Conservation (phyloP, 495 filamentous ascomycete species). For the Xylaria flabelliformis region DNA sequence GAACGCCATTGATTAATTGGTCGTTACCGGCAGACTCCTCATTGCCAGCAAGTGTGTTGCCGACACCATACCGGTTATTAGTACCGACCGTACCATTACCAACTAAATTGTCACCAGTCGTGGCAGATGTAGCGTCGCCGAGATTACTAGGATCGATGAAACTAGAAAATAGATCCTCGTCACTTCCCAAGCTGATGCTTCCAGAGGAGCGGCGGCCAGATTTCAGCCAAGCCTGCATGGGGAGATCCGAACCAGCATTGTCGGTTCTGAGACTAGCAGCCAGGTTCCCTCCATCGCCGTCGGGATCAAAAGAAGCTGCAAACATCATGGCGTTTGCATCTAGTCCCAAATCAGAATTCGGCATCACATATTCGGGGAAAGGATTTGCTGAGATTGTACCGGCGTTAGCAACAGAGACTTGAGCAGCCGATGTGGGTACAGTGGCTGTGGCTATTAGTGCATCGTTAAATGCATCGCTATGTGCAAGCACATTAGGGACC, state of each 20-base stretch:
- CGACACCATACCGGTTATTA: background rate
- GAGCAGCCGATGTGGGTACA: background rate
- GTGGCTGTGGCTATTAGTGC: background rate
- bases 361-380: background rate
- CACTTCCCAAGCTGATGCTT: background rate
- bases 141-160: background rate
- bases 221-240: background rate
- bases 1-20: background rate
- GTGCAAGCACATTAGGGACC: background rate
- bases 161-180: background rate
- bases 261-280: background rate
- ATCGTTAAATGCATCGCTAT: background rate
- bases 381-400: background rate
- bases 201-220: background rate
- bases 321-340: background rate
- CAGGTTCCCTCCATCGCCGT: background rate
- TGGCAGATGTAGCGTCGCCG: background rate
- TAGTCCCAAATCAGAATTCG: background rate
- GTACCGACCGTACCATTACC: background rate
- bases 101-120: background rate
- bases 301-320: background rate
- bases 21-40: background rate
- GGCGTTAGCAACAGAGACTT: background rate
- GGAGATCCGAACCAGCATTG: background rate
- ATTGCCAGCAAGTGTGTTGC: background rate